phyloP scores from a whole-genome alignment of 225 moss, liverwort and hornwort species.

The Anthoceros angustus region DNA sequence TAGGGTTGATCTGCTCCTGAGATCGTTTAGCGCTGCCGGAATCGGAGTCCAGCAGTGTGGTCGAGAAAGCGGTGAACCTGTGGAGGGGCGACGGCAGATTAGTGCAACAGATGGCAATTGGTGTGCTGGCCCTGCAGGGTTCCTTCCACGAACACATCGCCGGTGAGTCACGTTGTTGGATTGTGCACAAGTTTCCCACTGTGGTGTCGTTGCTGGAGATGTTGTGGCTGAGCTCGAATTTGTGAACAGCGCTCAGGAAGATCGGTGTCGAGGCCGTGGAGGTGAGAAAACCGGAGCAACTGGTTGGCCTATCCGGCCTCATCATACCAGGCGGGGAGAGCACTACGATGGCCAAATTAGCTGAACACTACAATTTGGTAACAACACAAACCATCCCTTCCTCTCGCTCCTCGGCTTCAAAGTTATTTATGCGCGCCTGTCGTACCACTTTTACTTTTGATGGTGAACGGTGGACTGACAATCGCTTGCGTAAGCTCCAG shows the following conservation, averaged over 20 bases:
- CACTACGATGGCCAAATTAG: constrained; percentile 96
- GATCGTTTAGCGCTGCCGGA: no score
- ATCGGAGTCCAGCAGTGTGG: no score
- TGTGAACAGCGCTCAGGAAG: constrained; percentile 51
- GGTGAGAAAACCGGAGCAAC: constrained; percentile 83
- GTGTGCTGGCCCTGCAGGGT: constrained; percentile 87
- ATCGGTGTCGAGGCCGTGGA: constrained; percentile 75
- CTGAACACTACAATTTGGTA: constrained; percentile 69
- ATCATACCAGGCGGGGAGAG: constrained; percentile 98
- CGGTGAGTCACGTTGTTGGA: constrained; percentile 27
- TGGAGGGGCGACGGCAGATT: neutral
- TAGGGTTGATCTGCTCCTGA: no score
- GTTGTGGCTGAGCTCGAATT: neutral
- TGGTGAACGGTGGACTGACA: no score
- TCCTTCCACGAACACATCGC: constrained; percentile 84
- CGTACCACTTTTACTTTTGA: neutral
- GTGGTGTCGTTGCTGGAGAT: neutral
- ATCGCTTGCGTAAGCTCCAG: no score
- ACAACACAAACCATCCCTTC: neutral
- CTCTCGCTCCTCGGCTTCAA: neutral
- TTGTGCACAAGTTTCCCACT: neutral
- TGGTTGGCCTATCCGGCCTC: constrained; percentile 60
- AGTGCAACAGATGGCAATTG: constrained; percentile 30
- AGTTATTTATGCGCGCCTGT: neutral
- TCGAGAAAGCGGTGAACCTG: no score